Conservation (phyloP, 768 basidiomycete genomes). For the Kwoniella shandongensis region DNA sequence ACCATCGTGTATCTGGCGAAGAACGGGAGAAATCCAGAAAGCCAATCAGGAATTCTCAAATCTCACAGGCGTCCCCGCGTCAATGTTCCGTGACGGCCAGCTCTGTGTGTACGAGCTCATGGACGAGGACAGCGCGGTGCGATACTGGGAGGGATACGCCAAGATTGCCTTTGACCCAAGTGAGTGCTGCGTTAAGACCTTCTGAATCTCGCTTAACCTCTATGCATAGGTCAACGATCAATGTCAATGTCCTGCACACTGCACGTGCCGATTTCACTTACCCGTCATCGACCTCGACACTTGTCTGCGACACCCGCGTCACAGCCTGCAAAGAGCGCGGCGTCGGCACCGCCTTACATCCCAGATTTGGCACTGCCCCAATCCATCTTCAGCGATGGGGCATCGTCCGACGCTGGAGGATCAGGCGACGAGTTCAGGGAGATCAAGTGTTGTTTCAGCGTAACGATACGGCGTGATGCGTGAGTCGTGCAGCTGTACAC, state of each 20-base stretch:
- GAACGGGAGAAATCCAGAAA: slow-evolving; percentile 98
- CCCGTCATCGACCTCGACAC: slow-evolving; percentile 29
- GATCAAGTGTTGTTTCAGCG: slow-evolving; percentile 53
- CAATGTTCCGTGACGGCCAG: slow-evolving; percentile 67
- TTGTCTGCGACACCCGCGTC: slow-evolving; percentile 23
- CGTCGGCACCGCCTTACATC: slow-evolving; percentile 2
- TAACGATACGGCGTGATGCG: slow-evolving; percentile 54
- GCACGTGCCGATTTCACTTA: slow-evolving; percentile 45
- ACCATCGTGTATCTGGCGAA: slow-evolving; percentile 91
- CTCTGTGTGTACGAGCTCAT: slow-evolving; percentile 97
- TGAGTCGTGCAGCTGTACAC: slow-evolving; percentile 15
- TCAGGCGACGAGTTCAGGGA: slow-evolving; percentile 33
- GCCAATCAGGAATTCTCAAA: slow-evolving; percentile 94
- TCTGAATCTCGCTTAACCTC: background rate
- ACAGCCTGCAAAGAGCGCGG: slow-evolving; percentile 14
- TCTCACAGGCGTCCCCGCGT: slow-evolving; percentile 64
- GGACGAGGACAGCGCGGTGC: slow-evolving; percentile 94
- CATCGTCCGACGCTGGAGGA: slow-evolving; percentile 7
- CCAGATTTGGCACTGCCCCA: slow-evolving; percentile 22
- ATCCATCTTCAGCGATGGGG: slow-evolving; percentile 38
- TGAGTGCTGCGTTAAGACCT: no score
- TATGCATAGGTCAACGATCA: slow-evolving; percentile 37
- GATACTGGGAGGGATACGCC: slow-evolving; percentile 99
- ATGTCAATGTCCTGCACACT: slow-evolving; percentile 47
- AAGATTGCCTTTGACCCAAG: slow-evolving; percentile 49